A percentile compares a stretch with the other conserved stretches of the same genome.
Conservation (phyloP, 768 basidiomycete species). For the Lactarius indigo region DNA sequence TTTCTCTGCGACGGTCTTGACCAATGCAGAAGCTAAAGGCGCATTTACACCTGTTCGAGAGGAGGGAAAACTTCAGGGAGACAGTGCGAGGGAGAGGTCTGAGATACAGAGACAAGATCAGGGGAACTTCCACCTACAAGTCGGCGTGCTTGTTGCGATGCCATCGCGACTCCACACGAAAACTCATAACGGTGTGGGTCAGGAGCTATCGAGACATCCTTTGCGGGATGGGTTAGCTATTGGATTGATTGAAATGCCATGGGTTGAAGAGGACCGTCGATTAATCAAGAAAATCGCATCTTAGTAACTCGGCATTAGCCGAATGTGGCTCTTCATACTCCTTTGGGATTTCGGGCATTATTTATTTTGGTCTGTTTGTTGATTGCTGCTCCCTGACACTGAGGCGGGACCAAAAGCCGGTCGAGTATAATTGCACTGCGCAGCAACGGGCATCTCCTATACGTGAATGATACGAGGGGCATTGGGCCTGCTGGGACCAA, state of each 20-base stretch:
- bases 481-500: too few relatives aligned
- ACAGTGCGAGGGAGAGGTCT: background rate
- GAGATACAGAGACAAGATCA: background rate
- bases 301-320: too few relatives aligned
- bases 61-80: background rate
- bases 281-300: background rate
- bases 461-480: too few relatives aligned
- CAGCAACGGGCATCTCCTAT: too few relatives aligned
- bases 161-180: conserved; percentile 11
- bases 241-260: conserved; percentile 16
- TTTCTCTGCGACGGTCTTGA: background rate
- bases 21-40: background rate
- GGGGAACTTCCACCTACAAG: conserved; percentile 1
- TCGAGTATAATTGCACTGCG: too few relatives aligned
- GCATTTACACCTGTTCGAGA: background rate
- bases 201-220: too few relatives aligned
- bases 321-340: background rate
- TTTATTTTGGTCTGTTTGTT: too few relatives aligned
- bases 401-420: too few relatives aligned
- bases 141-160: conserved; percentile 25
- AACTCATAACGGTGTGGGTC: too few relatives aligned
- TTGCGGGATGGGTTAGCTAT: conserved; percentile 9
- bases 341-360: too few relatives aligned
- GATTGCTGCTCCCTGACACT: too few relatives aligned
- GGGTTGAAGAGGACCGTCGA: conserved; percentile 1